phyloP scores from a whole-genome alignment of 352 stramenopile species.

The Phytophthora lateralis region DNA sequence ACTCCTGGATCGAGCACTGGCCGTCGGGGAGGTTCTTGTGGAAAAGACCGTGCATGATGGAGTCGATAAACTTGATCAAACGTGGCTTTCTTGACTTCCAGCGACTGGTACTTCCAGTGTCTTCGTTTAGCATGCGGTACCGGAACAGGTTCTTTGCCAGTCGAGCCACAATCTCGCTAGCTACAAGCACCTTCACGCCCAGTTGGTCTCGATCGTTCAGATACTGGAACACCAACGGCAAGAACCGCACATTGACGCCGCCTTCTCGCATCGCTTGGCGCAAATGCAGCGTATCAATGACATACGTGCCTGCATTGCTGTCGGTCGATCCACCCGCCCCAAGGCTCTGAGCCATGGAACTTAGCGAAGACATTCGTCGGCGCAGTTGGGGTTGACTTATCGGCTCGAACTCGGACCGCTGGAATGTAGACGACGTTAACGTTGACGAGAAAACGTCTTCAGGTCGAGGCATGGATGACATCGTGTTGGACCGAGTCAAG shows the following conservation, averaged over 20 bases:
- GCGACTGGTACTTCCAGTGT: slow-evolving; percentile 41
- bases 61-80: slow-evolving; percentile 68
- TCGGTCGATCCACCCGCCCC: slow-evolving; percentile 15
- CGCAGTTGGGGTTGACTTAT: slow-evolving; percentile 27
- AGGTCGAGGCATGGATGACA: slow-evolving; percentile 30
- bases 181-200: slow-evolving; percentile 61
- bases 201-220: slow-evolving; percentile 47
- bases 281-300: slow-evolving; percentile 71
- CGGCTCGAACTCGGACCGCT: slow-evolving; percentile 18
- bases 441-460: slow-evolving; percentile 29
- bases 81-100: slow-evolving; percentile 65
- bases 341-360: slow-evolving; percentile 35
- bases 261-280: slow-evolving; percentile 59
- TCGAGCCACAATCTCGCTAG: slow-evolving; percentile 70
- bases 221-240: slow-evolving; percentile 70
- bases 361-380: slow-evolving; percentile 50
- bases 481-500: slow-evolving; percentile 41
- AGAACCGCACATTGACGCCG: slow-evolving; percentile 71
- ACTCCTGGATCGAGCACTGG: slow-evolving; percentile 39
- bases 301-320: slow-evolving; percentile 54
- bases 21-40: slow-evolving; percentile 45
- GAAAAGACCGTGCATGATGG: slow-evolving; percentile 71
- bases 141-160: slow-evolving; percentile 80
- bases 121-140: slow-evolving; percentile 62
- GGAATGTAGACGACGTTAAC: slow-evolving; percentile 5